Conservation (phyloP, 2,329 filamentous ascomycete genomes). For the Mariannaea sp. region DNA sequence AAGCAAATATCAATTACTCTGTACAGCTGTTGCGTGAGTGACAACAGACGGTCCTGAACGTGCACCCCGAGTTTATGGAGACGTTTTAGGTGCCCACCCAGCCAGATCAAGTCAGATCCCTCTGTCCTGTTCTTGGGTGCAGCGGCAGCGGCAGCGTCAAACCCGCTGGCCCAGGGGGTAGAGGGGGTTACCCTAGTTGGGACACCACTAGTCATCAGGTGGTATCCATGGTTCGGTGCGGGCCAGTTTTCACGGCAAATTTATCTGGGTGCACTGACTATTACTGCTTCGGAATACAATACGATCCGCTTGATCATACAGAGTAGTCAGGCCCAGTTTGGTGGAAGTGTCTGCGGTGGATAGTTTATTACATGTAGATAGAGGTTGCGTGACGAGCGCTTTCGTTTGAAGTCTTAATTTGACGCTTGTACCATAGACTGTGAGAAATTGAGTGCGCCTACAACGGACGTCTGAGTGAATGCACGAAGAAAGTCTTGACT, state of each 20-base stretch:
- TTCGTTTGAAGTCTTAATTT: too few relatives aligned
- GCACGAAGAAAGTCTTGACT: background rate
- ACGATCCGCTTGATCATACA: too few relatives aligned
- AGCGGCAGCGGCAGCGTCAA: conserved; percentile 19
- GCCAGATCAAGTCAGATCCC: conserved; percentile 26
- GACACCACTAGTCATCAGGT: conserved; percentile 9
- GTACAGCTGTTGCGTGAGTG: conserved; percentile 9
- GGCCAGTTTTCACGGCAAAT: conserved; percentile 11
- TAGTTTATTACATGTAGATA: conserved; percentile 2
- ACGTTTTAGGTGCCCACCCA: conserved; percentile 14
- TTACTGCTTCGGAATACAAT: background rate
- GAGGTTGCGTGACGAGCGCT: too few relatives aligned
- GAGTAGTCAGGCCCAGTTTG: background rate
- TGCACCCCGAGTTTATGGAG: conserved; percentile 1
- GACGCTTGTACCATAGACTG: too few relatives aligned
- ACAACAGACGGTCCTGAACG: background rate
- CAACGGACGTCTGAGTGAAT: conserved; percentile 4
- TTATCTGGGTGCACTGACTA: background rate
- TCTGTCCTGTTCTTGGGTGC: conserved; percentile 13
- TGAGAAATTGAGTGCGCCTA: conserved; percentile 1
- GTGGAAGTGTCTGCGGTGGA: background rate
- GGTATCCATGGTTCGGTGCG: conserved; percentile 6
- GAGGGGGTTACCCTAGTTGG: conserved; percentile 21
- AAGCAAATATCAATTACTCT: conserved; percentile 13
- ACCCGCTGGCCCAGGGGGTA: conserved; percentile 12